Evolutionary conservation across 176 grass and related monocot genomes (phyloP).

Genomic region (Oryza punctata): DNA sequence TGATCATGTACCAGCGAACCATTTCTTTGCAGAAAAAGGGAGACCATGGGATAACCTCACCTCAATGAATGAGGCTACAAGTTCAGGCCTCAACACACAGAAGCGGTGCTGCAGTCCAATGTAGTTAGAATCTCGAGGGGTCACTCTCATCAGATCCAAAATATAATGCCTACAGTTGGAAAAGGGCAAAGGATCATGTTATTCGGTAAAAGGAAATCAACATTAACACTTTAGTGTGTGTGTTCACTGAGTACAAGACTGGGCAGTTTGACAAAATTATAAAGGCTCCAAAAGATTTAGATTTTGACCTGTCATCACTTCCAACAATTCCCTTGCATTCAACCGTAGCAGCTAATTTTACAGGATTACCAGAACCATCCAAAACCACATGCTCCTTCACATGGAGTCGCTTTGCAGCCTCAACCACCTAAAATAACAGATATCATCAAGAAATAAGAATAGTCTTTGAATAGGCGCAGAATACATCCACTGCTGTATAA

Average conservation of each 20-base stretch:
- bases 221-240: background rate
- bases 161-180: conserved; percentile 78
- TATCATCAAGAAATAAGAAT: background rate
- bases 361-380: conserved; percentile 89
- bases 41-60: conserved; percentile 40
- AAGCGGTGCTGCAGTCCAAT: conserved; percentile 86
- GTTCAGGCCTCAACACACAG: conserved; percentile 91
- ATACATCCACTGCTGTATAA: background rate
- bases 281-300: background rate
- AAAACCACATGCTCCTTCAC: conserved; percentile 90
- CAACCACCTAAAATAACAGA: conserved; percentile 66
- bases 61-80: conserved; percentile 83
- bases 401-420: conserved; percentile 88
- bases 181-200: background rate
- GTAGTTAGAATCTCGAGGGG: conserved; percentile 96
- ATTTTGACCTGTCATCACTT: conserved; percentile 84
- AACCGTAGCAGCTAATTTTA: conserved; percentile 95
- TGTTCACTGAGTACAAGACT: too few relatives aligned
- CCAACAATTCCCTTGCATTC: conserved; percentile 99
- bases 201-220: background rate
- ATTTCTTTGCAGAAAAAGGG: background rate
- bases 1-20: background rate
- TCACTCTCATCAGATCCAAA: conserved; percentile 99
- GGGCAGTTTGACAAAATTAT: too few relatives aligned
- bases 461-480: background rate